phyloP scores from a whole-genome alignment of 2,329 filamentous ascomycete genomes.

The Verruconis gallopava region DNA sequence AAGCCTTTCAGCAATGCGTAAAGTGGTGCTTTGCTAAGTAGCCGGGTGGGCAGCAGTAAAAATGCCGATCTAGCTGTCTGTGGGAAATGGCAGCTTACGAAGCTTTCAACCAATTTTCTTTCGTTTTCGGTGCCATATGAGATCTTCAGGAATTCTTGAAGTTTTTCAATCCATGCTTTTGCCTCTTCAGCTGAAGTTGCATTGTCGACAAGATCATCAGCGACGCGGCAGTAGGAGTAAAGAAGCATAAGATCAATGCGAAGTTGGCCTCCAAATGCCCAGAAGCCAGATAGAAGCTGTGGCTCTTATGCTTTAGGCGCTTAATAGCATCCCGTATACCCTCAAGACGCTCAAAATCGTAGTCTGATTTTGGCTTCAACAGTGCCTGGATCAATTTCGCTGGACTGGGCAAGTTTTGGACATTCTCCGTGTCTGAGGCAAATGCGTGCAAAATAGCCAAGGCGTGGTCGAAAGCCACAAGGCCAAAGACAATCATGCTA shows the following conservation, averaged over 20 bases:
- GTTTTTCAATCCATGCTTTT: constrained; percentile 43
- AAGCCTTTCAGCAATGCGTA: constrained; percentile 56
- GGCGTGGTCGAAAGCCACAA: constrained; percentile 56
- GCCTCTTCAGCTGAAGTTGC: constrained; percentile 41
- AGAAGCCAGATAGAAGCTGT: constrained; percentile 62
- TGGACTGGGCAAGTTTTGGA: constrained; percentile 37
- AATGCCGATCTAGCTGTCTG: constrained; percentile 40
- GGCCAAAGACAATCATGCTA: constrained; percentile 53
- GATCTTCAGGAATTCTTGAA: constrained; percentile 44
- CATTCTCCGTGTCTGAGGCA: constrained; percentile 40
- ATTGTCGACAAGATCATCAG: constrained; percentile 61
- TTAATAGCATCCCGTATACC: constrained; percentile 47
- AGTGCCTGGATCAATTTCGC: constrained; percentile 40
- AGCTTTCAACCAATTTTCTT: constrained; percentile 15
- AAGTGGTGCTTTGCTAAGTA: constrained; percentile 46
- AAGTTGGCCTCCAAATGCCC: constrained; percentile 55
- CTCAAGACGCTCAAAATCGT: constrained; percentile 44
- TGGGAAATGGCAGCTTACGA: constrained; percentile 40
- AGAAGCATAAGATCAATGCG: constrained; percentile 55
- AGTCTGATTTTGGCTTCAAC: constrained; percentile 33
- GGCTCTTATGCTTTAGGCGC: constrained; percentile 50
- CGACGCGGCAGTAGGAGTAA: constrained; percentile 62
- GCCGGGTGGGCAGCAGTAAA: constrained; percentile 42
- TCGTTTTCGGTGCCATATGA: constrained; percentile 29
- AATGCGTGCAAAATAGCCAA: constrained; percentile 53